Evolutionary conservation across 257 asterid species (phyloP).

Genomic region (Leonotis leonurus): DNA sequence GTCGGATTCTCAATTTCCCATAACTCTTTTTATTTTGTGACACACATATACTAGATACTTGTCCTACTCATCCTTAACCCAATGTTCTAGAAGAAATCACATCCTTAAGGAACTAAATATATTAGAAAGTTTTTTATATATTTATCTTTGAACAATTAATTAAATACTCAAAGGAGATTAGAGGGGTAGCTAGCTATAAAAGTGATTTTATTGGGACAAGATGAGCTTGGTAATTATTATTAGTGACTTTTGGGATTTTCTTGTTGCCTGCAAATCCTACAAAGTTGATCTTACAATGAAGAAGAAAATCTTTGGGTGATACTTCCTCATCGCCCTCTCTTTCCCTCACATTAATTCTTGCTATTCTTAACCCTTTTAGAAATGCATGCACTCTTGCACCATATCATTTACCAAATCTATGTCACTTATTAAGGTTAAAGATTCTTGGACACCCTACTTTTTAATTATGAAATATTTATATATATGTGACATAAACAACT

Average conservation of each 20-base stretch:
- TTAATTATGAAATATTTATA: too few species aligned
- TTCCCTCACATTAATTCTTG: too few species aligned
- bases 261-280: slow-evolving; percentile 29
- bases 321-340: too few species aligned
- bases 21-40: not conserved
- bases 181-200: slow-evolving; percentile 2
- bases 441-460: slow-evolving; percentile 13
- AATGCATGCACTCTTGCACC: too few species aligned
- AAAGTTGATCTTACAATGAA: slow-evolving; percentile 29
- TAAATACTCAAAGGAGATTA: not conserved
- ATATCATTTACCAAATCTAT: slow-evolving; percentile 2
- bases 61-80: too few species aligned
- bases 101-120: too few species aligned
- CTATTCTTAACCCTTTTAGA: too few species aligned
- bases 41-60: too few species aligned
- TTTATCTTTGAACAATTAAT: too few species aligned
- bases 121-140: too few species aligned
- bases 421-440: slow-evolving; percentile 4
- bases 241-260: slow-evolving; percentile 30
- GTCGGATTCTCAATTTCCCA: not conserved
- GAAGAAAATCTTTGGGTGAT: slow-evolving; percentile 25
- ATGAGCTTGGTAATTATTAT: slow-evolving; percentile 18
- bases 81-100: too few species aligned
- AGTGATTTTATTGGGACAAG: slow-evolving; percentile 3
- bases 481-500: too few species aligned